These are phyloP conservation scores for Exophiala sp. DNA, from an alignment of 2,329 filamentous ascomycete genomes.

Conservation along the genomic window DNA sequence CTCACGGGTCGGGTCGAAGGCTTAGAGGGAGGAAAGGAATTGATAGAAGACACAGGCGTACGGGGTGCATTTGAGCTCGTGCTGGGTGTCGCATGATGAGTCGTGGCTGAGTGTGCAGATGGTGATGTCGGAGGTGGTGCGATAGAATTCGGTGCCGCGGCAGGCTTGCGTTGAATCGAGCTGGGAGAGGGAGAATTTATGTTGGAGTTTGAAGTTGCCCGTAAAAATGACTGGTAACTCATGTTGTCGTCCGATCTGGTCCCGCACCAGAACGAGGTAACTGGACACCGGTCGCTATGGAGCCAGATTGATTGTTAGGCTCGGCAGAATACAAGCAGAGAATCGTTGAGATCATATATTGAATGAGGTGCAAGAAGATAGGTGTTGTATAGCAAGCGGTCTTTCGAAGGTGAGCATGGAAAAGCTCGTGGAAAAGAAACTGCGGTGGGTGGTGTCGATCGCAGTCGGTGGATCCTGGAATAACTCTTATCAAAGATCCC, in stretches of 20 bases:
- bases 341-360: no score
- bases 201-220: slow-evolving; percentile 10
- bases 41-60: slow-evolving; percentile 14
- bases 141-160: background rate
- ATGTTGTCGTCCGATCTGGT: slow-evolving; percentile 3
- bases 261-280: background rate
- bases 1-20: background rate
- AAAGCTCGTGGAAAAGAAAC: background rate
- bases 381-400: no score
- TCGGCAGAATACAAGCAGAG: no score
- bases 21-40: background rate
- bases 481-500: no score
- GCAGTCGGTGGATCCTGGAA: background rate
- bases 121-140: slow-evolving; percentile 7
- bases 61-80: slow-evolving; percentile 3
- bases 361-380: no score
- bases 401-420: background rate
- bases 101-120: slow-evolving; percentile 8
- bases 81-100: slow-evolving; percentile 7
- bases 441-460: background rate
- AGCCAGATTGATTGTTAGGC: no score
- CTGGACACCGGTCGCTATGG: no score
- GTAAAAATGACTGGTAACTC: slow-evolving; percentile 22
- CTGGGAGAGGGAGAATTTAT: slow-evolving; percentile 13
- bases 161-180: slow-evolving; percentile 20